Base-by-base conservation (phyloP, 2,329 filamentous ascomycete species). In the Xenoacremonium recifei region DNA sequence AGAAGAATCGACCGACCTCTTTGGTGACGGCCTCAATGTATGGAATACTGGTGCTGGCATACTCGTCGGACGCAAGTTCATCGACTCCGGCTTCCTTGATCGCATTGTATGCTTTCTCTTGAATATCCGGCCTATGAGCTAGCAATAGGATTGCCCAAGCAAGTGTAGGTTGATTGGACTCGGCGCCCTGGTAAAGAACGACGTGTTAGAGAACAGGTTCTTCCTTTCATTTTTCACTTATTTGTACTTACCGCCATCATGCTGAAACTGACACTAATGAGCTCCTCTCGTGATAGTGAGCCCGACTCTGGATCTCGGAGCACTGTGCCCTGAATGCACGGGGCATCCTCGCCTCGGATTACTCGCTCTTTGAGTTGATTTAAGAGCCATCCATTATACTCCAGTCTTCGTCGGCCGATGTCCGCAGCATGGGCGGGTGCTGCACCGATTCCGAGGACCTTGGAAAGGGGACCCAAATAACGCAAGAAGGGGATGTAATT, bases 251-350 rank as follows among this genome's bases (percentile, higher is more conserved):
- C 41, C 12, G 41, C 41, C 41, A 44, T 44, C 82, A 85, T 85
- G 37, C 80, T 84, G 34, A 85, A 63, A 52, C 81, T 81, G 50
- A 85, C 80, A 3, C 79, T 83, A 61, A 83, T 82, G 40, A 85
- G 71, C 60, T 85, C 82, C 15, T 75, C 81, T 75, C 80, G 76
- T 46, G 78, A 83, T 18, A 85, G 59, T 4, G 53, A 50, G 53
- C 82, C 84, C 2, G 79, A 79, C 40, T 85, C 82, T 0, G 81
- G 80, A 38, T 85, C 82, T 48, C 84, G 82, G 29, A 85, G 65
- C 30, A 85, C 81, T 51, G 84, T 84, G 0, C 81, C 82, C 5
- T 76, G 80, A 48, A 85, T 85, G 55, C 82, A 85, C 3, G 82
- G 81, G 52, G 77, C 79, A 53, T 85, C 80, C 0, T 76, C 82